Base-by-base conservation (phyloP, 768 basidiomycete genomes). In the Lactarius trivialis region DNA sequence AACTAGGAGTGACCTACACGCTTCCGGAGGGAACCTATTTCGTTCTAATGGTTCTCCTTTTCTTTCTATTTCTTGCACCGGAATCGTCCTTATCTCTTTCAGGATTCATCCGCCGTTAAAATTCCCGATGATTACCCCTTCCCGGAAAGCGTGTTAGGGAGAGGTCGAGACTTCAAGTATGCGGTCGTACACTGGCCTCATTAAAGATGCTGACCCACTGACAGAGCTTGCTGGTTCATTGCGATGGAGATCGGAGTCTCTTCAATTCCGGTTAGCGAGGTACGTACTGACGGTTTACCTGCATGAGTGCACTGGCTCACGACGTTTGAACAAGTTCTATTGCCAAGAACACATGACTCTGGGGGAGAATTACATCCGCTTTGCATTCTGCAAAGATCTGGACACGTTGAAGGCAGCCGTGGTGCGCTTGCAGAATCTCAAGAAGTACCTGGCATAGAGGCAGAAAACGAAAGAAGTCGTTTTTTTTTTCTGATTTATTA, bases 311-410 rank as follows among this genome's bases (percentile, higher is more conserved):
- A 32, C 49, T 17, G 9, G 39, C 39, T 51, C 49, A 50, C 28
- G 19, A 5, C 41, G 55, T 59, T 43, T 56, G 28, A 52, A 63
- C 32, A 37, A 95, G 91, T 98, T 98, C 75, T 98, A 96, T 75
- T 93, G 92, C 70, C 81, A 85, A 67, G 90, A 92, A 60, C 95
- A 98, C 70, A 81, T 85, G 30, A 74, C 75, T 60, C 91, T 97
- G 58, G 95, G 95, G 30, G 94, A 96, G 73, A 85, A 78, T 52
- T 96, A 87, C 70, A 85, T 82, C 24, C 83, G 93, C 60, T 98
- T 98, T 72, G 88, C 94, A 1, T 94, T 97, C 79, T 98, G 97
- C 80, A 99, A 99, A 72, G 96, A 98, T 69, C 65, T 85, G 21
- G 91, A 91, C 45, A 96, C 93, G 0, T 80, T 99, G 17, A 81